A percentile compares a stretch with the other conserved stretches of the same genome.
These are phyloP conservation scores for Talaromyces wortmannii DNA, from an alignment of 495 filamentous ascomycete species.

Conservation along the genomic window DNA sequence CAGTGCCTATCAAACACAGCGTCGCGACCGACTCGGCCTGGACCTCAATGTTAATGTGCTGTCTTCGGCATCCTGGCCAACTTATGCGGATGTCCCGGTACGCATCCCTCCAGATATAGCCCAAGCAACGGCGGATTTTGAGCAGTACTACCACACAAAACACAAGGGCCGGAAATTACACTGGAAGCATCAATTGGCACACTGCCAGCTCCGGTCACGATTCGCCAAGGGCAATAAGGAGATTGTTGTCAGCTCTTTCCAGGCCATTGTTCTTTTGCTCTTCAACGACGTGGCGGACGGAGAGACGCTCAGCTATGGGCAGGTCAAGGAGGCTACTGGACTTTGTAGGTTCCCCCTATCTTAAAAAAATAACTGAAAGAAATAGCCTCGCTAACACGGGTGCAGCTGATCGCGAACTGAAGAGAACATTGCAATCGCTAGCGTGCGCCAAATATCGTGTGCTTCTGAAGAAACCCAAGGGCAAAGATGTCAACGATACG, in stretches of 20 bases:
- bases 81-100: slow-evolving; percentile 75
- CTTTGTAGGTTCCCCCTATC: slow-evolving; percentile 43
- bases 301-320: slow-evolving; percentile 55
- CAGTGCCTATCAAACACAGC: slow-evolving; percentile 47
- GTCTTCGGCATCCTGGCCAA: slow-evolving; percentile 83
- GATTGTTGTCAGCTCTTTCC: slow-evolving; percentile 78
- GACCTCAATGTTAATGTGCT: slow-evolving; percentile 86
- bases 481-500: slow-evolving; percentile 64
- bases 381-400: slow-evolving; percentile 13
- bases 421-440: slow-evolving; percentile 87
- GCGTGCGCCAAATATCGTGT: slow-evolving; percentile 85
- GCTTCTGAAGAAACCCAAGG: slow-evolving; percentile 79
- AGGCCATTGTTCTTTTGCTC: slow-evolving; percentile 85
- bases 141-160: slow-evolving; percentile 75
- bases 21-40: slow-evolving; percentile 43
- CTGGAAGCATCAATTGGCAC: slow-evolving; percentile 89
- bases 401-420: slow-evolving; percentile 65
- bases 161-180: slow-evolving; percentile 77
- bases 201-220: slow-evolving; percentile 71
- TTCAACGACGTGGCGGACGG: slow-evolving; percentile 67
- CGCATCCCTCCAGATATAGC: slow-evolving; percentile 67
- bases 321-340: slow-evolving; percentile 63
- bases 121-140: slow-evolving; percentile 63
- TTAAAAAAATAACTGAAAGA: slow-evolving; percentile 8
- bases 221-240: slow-evolving; percentile 80